Evolutionary conservation across 208 protist genomes (phyloP).

Genomic region (Wallacemonas sp.): DNA sequence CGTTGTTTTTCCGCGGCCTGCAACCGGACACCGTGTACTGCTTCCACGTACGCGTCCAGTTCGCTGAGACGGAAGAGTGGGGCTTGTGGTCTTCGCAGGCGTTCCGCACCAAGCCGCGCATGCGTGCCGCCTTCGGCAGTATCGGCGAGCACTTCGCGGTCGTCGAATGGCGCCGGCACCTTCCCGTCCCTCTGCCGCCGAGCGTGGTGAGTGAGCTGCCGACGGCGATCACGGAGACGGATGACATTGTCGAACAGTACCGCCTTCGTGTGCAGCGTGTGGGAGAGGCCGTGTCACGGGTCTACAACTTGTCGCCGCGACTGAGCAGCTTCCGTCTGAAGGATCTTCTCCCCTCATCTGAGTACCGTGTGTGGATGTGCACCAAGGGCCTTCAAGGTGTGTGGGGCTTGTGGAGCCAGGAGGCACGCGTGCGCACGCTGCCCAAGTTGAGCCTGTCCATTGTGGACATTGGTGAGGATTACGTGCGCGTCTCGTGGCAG

Average conservation of each 20-base stretch:
- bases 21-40: constrained; percentile 86
- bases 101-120: constrained; percentile 81
- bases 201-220: constrained; percentile 3
- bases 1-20: constrained; percentile 87
- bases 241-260: constrained; percentile 86
- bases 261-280: constrained; percentile 86
- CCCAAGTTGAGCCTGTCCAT: constrained; percentile 84
- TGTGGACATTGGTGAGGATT: constrained; percentile 85
- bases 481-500: constrained; percentile 82
- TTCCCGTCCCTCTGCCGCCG: constrained; percentile 36
- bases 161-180: constrained; percentile 88
- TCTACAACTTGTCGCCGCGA: constrained; percentile 84
- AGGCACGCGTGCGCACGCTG: constrained; percentile 88
- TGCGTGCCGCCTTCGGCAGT: constrained; percentile 88
- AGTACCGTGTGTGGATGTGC: constrained; percentile 91
- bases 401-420: constrained; percentile 92
- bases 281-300: constrained; percentile 38
- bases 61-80: constrained; percentile 76
- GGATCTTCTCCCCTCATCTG: constrained; percentile 76
- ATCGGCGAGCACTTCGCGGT: constrained; percentile 93
- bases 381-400: constrained; percentile 84
- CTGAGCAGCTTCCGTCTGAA: constrained; percentile 83
- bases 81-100: constrained; percentile 80
- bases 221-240: constrained; percentile 51
- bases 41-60: constrained; percentile 78